phyloP scores from a whole-genome alignment of 495 filamentous ascomycete genomes.

The Trypethelium eluteriae region DNA sequence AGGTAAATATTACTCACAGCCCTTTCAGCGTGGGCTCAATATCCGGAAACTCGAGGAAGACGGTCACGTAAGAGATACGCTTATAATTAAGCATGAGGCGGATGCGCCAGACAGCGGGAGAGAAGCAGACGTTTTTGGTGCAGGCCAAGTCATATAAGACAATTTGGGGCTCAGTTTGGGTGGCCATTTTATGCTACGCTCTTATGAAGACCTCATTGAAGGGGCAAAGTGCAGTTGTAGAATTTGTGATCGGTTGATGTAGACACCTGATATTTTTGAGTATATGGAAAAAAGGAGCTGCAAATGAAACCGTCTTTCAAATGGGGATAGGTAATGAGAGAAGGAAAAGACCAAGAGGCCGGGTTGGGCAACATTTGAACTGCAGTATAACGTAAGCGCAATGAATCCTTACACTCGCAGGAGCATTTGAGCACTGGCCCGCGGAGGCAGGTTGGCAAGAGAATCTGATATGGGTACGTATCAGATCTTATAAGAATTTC shows the following conservation, averaged over 20 bases:
- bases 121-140: conserved; percentile 38
- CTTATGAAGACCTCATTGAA: neutral
- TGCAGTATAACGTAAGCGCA: too few species aligned
- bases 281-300: neutral
- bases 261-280: neutral
- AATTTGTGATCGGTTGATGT: neutral
- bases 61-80: conserved; percentile 34
- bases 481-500: too few species aligned
- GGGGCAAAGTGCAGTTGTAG: neutral
- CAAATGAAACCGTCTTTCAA: neutral
- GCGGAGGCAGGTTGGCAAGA: too few species aligned
- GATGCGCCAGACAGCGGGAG: conserved; percentile 40
- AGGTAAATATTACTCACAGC: conserved; percentile 30
- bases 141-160: conserved; percentile 40
- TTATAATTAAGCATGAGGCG: conserved; percentile 43
- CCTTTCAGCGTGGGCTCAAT: conserved; percentile 40
- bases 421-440: too few species aligned
- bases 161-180: conserved; percentile 34
- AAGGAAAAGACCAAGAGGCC: too few species aligned
- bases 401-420: too few species aligned
- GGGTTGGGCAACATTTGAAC: too few species aligned
- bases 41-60: conserved; percentile 41
- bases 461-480: too few species aligned
- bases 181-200: conserved; percentile 29
- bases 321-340: too few species aligned